These are phyloP conservation scores for Poteriospumella lacustris DNA, from an alignment of 108 stramenopile genomes.

Conservation along the genomic window DNA sequence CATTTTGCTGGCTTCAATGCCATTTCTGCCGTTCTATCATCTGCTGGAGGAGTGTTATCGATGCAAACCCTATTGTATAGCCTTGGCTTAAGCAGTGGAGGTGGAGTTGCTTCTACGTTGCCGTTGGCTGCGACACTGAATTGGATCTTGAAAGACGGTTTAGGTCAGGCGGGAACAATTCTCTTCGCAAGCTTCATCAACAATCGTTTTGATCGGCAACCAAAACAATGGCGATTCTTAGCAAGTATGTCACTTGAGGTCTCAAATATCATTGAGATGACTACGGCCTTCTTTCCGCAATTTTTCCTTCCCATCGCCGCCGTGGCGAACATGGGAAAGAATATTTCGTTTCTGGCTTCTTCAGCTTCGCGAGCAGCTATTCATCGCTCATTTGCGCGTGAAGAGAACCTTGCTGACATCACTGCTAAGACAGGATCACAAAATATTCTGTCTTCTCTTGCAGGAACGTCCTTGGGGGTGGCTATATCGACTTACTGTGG, in stretches of 20 bases:
- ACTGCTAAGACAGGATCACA: conserved; percentile 92
- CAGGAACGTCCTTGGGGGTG: conserved; percentile 80
- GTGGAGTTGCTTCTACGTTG: conserved; percentile 53
- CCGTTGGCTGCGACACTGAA: conserved; percentile 92
- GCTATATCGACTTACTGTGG: conserved; percentile 60
- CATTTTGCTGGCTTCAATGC: conserved; percentile 62
- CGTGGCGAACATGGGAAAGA: conserved; percentile 91
- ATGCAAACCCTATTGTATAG: conserved; percentile 80
- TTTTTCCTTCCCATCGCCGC: conserved; percentile 75
- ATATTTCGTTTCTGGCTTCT: conserved; percentile 83
- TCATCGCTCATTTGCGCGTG: conserved; percentile 66
- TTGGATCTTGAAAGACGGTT: conserved; percentile 94
- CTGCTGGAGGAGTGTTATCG: conserved; percentile 75
- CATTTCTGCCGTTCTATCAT: conserved; percentile 61
- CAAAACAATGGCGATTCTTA: conserved; percentile 81
- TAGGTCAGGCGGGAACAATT: conserved; percentile 87
- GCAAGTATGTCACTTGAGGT: conserved; percentile 72
- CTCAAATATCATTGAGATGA: conserved; percentile 75
- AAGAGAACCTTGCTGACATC: conserved; percentile 84
- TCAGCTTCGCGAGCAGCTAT: conserved; percentile 79
- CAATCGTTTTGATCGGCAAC: conserved; percentile 71
- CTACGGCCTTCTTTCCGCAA: conserved; percentile 66
- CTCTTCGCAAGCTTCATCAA: conserved; percentile 78
- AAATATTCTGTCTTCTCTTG: conserved; percentile 71
- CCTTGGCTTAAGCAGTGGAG: conserved; percentile 75